Evolutionary conservation across 1,284 basidiomycete species (phyloP).

Genomic region (Thelephora terrestris): DNA sequence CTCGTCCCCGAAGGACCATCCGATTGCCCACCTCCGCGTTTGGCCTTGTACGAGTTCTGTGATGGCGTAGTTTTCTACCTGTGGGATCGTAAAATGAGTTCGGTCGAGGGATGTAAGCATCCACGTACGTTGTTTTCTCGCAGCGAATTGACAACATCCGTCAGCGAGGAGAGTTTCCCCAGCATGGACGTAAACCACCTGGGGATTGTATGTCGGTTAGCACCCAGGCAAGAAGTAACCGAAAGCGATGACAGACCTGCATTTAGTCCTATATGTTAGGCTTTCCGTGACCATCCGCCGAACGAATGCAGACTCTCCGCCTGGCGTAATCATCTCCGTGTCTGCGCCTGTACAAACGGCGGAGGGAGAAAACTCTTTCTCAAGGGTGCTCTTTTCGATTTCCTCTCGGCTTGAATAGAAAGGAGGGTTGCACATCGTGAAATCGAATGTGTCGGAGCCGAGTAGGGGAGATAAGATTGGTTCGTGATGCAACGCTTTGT

Average conservation of each 20-base stretch:
- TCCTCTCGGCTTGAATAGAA: constrained; percentile 77
- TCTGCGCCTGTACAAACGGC: constrained; percentile 78
- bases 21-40: constrained; percentile 83
- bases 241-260: constrained; percentile 30
- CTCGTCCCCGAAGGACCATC: constrained; percentile 64
- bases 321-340: constrained; percentile 78
- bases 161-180: constrained; percentile 74
- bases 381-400: constrained; percentile 43
- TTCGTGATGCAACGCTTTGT: constrained; percentile 27
- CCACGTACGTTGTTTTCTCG: constrained; percentile 38
- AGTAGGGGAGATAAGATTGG: constrained; percentile 32
- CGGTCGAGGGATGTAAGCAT: background rate
- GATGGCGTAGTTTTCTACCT: constrained; percentile 82
- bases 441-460: constrained; percentile 35
- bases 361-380: constrained; percentile 53
- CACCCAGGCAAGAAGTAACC: background rate
- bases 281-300: constrained; percentile 73
- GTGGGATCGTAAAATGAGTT: background rate
- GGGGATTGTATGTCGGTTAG: background rate
- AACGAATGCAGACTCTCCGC: constrained; percentile 82
- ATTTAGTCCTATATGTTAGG: constrained; percentile 31
- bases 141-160: constrained; percentile 48
- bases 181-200: constrained; percentile 93
- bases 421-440: constrained; percentile 93
- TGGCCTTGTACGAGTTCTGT: constrained; percentile 77